phyloP scores from a whole-genome alignment of 495 filamentous ascomycete species.

The Evansstolkia leycettana region DNA sequence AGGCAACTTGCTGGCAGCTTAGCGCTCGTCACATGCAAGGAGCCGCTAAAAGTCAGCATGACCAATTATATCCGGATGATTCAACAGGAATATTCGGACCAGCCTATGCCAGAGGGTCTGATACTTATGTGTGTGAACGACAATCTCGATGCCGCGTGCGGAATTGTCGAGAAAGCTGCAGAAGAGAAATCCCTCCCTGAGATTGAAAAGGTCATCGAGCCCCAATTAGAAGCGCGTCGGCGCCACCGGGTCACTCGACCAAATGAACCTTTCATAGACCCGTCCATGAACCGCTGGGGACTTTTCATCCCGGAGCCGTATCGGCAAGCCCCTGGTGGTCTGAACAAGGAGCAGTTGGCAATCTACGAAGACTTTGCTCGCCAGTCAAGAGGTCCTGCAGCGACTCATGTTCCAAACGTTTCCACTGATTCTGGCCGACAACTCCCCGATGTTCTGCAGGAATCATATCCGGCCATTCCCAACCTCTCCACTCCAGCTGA shows the following conservation, averaged over 20 bases:
- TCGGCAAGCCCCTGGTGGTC: slow-evolving; percentile 62
- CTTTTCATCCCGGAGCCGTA: slow-evolving; percentile 83
- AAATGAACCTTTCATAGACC: slow-evolving; percentile 73
- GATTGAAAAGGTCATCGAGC: slow-evolving; percentile 82
- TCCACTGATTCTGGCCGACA: slow-evolving; percentile 49
- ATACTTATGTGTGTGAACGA: slow-evolving; percentile 98
- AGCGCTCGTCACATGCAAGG: slow-evolving; percentile 94
- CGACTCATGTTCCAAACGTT: slow-evolving; percentile 40
- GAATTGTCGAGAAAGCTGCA: slow-evolving; percentile 84
- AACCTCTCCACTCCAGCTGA: slow-evolving; percentile 72
- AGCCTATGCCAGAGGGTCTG: slow-evolving; percentile 71
- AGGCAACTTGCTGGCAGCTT: slow-evolving; percentile 85
- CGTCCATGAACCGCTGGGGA: slow-evolving; percentile 69
- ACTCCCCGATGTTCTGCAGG: slow-evolving; percentile 67
- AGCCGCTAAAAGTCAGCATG: slow-evolving; percentile 90
- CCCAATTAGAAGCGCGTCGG: slow-evolving; percentile 58
- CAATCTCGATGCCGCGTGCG: slow-evolving; percentile 86
- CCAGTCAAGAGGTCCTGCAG: slow-evolving; percentile 48
- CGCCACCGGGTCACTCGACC: slow-evolving; percentile 58
- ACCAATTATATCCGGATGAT: slow-evolving; percentile 89
- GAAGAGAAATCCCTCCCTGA: slow-evolving; percentile 86
- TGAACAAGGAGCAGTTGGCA: slow-evolving; percentile 85
- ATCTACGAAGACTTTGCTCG: slow-evolving; percentile 94
- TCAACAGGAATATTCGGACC: slow-evolving; percentile 50
- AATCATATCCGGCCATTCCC: slow-evolving; percentile 65